A percentile compares a stretch with the other conserved stretches of the same genome.
These are phyloP conservation scores for Amauroascus niger DNA, from an alignment of 2,329 filamentous ascomycete genomes.

Conservation along the genomic window DNA sequence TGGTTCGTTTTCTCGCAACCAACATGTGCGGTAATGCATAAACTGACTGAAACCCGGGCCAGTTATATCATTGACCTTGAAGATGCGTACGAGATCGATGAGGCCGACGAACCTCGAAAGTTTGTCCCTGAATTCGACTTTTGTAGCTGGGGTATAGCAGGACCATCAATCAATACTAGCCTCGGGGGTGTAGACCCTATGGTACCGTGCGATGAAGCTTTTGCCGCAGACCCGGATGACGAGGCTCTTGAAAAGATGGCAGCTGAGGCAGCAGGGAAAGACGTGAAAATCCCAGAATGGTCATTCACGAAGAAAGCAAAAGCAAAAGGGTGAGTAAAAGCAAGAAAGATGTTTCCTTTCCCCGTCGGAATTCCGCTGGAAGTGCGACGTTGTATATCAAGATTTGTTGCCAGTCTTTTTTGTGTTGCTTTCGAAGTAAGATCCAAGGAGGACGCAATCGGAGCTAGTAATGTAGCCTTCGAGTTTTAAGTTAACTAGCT, in stretches of 20 bases:
- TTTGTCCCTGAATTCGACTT: conserved; percentile 8
- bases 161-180: conserved; percentile 4
- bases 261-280: conserved; percentile 12
- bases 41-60: not conserved
- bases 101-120: not conserved
- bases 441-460: no score
- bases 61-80: conserved; percentile 17
- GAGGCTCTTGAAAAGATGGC: conserved; percentile 12
- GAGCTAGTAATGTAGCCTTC: no score
- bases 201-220: conserved; percentile 9
- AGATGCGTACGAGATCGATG: conserved; percentile 8
- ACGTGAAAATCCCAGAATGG: no score
- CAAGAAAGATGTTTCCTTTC: no score
- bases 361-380: no score
- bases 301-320: no score
- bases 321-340: no score
- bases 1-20: conserved; percentile 1
- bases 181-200: conserved; percentile 12
- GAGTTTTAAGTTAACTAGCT: no score
- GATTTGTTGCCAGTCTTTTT: no score
- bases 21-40: not conserved
- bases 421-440: no score
- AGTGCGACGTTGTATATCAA: no score
- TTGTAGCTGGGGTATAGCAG: conserved; percentile 9
- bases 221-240: conserved; percentile 8